These are phyloP conservation scores for Ophiocordyceps camponoti-floridani DNA, from an alignment of 2,329 filamentous ascomycete species.

Conservation along the genomic window DNA sequence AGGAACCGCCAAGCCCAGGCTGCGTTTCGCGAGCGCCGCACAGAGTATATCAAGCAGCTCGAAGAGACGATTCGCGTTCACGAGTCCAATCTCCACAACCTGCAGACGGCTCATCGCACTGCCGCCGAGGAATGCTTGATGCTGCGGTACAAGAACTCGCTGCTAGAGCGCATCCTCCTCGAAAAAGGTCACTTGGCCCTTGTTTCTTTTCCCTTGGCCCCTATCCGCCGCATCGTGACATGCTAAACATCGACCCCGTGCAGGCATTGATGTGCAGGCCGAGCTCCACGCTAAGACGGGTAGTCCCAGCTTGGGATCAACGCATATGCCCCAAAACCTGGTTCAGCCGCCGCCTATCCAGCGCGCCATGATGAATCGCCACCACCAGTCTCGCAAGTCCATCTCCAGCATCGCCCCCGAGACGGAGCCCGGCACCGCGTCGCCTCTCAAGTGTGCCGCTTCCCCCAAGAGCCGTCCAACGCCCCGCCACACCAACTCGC, in stretches of 20 bases:
- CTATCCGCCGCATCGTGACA: not conserved
- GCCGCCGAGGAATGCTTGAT: constrained; percentile 95
- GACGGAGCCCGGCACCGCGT: constrained; percentile 33
- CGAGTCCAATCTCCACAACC: constrained; percentile 79
- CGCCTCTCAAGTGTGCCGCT: constrained; percentile 35
- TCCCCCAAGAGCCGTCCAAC: constrained; percentile 64
- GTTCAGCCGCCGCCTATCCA: constrained; percentile 63
- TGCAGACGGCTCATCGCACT: constrained; percentile 85
- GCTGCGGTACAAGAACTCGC: constrained; percentile 95
- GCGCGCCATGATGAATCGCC: constrained; percentile 63
- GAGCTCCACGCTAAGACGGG: constrained; percentile 86
- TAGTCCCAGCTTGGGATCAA: constrained; percentile 61
- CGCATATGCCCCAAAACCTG: constrained; percentile 46
- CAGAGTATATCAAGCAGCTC: constrained; percentile 98
- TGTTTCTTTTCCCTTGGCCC: not conserved
- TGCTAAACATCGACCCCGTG: not conserved
- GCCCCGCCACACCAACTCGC: constrained; percentile 52
- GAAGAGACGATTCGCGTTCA: constrained; percentile 95
- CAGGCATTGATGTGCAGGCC: constrained; percentile 92
- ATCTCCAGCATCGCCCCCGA: constrained; percentile 62
- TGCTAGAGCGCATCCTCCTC: constrained; percentile 83
- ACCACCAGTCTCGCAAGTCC: constrained; percentile 57
- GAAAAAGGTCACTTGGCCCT: constrained; percentile 55
- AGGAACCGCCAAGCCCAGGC: constrained; percentile 94
- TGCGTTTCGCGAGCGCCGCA: constrained; percentile 87